Base-by-base conservation (phyloP, 225 moss, liverwort and hornwort genomes). In the Bryoerythrophyllum caledonicum region DNA sequence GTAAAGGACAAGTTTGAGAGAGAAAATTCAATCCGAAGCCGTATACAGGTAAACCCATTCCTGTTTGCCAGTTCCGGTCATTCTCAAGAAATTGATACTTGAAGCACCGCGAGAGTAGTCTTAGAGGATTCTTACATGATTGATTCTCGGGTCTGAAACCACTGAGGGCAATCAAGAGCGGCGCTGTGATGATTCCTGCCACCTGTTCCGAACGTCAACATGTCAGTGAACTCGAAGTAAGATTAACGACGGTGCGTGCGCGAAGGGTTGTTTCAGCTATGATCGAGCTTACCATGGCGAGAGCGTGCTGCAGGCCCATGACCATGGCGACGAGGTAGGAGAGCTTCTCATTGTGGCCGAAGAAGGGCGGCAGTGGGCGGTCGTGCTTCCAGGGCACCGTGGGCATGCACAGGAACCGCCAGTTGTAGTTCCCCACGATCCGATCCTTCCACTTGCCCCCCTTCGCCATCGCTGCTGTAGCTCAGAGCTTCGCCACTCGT, bases 221-320 rank as follows among this genome's bases (percentile, higher is more conserved):
- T 25, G 13, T 53, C 8, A 23, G 27, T 24, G 4, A 54, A 15
- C 54, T 28, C 27, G 25, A 9, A 20, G 30, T 7, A 27, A 11
- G 30, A 7, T n/a, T 28, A 9, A 3, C 6, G 14, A 41, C 2
- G 8, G 19, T n/a, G n/a, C n/a, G n/a, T 0, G 38, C 25, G 17
- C 9, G 32, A 32, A 10, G 38, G 10, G 38, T 10, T 38, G 8
- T 10, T 8, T 38, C 10, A 34, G 34, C 34, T 34, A 34, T 0
- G 44, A 15, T 44, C 44, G 12, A 15, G 46, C 63, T 71, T 81
- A 87, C 95, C 95, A 96, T 96, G 26, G 95, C 88, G 21, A 96
- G 90, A 38, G 93, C 91, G 32, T 96, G 95, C 55, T 93, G 95
- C 52, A 93, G 85, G 30, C 95, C 95, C 95, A 96, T 93, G 52